Base-by-base conservation (phyloP, 2,329 filamentous ascomycete genomes). In the Scytalidium sp. region DNA sequence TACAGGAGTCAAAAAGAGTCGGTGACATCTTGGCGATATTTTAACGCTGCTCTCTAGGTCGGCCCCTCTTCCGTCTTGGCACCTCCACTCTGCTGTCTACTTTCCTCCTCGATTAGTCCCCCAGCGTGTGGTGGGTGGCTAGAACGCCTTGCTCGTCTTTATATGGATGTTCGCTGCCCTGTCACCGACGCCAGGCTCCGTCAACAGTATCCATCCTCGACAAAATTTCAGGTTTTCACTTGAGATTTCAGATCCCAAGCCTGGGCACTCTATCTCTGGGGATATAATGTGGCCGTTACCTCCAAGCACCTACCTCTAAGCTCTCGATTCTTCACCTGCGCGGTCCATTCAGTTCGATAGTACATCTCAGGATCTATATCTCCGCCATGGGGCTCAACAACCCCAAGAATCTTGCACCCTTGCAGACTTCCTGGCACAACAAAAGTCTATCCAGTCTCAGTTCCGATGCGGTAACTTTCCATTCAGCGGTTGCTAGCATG, bases 391-490 rank as follows among this genome's bases (percentile, higher is more conserved):
- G 54, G 8, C 52, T 32, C 44, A 57, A 54, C 39, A 47, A 51
- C 21, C 45, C 19, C 41, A 52, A 46, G 41, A 52, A 36, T 7
- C 56, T 59, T 17, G 46, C 51, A 7, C 50, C 51, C 19, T 47
- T 62, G 39, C 55, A 46, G 9, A 58, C 53, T 21, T 47, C 52
- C 29, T 57, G 56, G 50, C 53, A 57, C 39, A 63, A 64, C 42
- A 48, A 47, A 25, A 60, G 59, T 41, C 50, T 54, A 19, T 60
- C 59, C 21, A 64, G 60, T 39, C 47, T 61, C 19, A 52, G 46
- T 32, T 63, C 62, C 27, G 58, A 62, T 22, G 50, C 61, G 19
- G 54, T 51, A 10, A 61, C 61, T 25, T 66, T 64, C 47, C 57
- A 66, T 48, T 62, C 62, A 4, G 60, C 63, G 17, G 53, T 54